Base-by-base conservation (phyloP, 2,329 filamentous ascomycete species). In the Saccharata proteae region DNA sequence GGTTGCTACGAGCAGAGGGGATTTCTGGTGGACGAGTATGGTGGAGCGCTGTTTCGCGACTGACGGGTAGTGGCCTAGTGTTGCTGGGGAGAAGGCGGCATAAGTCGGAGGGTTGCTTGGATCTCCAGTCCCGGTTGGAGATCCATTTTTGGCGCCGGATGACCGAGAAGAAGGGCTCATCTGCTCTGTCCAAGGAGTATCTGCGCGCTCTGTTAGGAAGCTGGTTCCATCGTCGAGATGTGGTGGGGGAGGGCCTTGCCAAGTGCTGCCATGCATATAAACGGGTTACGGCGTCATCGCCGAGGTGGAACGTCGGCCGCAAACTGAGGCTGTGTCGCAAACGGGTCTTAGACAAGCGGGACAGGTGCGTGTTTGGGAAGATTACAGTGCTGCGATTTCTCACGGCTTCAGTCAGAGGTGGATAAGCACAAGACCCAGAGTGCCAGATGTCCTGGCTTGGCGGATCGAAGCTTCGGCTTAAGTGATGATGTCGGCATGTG, bases 1-100 rank as follows among this genome's bases (percentile, higher is more conserved):
- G 7, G 90, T 98, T 11, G 88, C 85, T 37, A 93, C 77, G 12
- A 98, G 69, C 26, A 98, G 61, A 8, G 90, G 90, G 11, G 84
- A 93, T 60, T 96, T 98, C 55, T 93, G 88, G 57, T 96, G 86
- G 13, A 98, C 86, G 44, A 96, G 75, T 44, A 98, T 86, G 35
- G 84, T 92, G 12, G 84, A 92, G 26, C 83, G 76, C 39, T 88
- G 80, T 49, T 81, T 80, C 24, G 75, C 74, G 21, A 75, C 71
- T 27, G 78, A 66, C 4, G 75, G 69, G 21, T 71, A 70, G 35
- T 78, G 72, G 26, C 75, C 78, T 43, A 86, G 71, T 14, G 80
- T 83, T 14, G 78, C 71, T 18, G 90, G 86, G 4, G 88, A 90
- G 62, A 98, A 98, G 47, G 82, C 72, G 41, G 90, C 90, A 51